These are phyloP conservation scores for Lojkania enalia DNA, from an alignment of 2,329 filamentous ascomycete species.

Conservation along the genomic window DNA sequence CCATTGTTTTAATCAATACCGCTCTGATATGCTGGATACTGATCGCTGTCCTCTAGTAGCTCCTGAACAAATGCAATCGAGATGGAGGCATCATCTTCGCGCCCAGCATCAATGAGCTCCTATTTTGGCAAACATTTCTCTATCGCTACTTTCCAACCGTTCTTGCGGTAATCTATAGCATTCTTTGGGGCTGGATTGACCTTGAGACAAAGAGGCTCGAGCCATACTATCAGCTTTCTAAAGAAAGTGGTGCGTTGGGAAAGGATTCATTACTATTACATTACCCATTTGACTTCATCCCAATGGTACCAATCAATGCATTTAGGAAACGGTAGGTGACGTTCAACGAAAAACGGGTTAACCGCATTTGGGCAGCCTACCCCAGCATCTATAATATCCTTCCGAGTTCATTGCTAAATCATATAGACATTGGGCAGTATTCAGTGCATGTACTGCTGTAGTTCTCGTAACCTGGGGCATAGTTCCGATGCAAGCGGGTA, in stretches of 20 bases:
- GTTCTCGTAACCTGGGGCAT: conserved; percentile 59
- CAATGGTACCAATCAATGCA: conserved; percentile 49
- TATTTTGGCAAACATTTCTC: conserved; percentile 36
- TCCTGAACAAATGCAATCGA: conserved; percentile 47
- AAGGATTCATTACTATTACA: conserved; percentile 55
- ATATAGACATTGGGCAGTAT: conserved; percentile 58
- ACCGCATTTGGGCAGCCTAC: too few species aligned
- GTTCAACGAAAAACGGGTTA: too few species aligned
- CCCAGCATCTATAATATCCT: too few species aligned
- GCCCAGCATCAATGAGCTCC: conserved; percentile 41
- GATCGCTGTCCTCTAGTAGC: conserved; percentile 50
- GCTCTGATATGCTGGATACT: conserved; percentile 31
- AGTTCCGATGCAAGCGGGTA: conserved; percentile 59
- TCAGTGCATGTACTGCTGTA: conserved; percentile 53
- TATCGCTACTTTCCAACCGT: conserved; percentile 52
- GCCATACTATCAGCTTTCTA: conserved; percentile 64
- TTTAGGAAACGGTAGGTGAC: conserved; percentile 31
- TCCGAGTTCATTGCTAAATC: too few species aligned
- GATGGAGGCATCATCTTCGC: conserved; percentile 52
- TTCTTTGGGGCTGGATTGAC: conserved; percentile 64
- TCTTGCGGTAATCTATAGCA: conserved; percentile 58
- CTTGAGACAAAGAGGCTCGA: conserved; percentile 62
- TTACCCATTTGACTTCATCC: conserved; percentile 58
- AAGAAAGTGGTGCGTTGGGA: conserved; percentile 47
- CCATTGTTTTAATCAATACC: conserved; percentile 15